Evolutionary conservation across 257 asterid species (phyloP).

Genomic region (Plectranthus barbatus): DNA sequence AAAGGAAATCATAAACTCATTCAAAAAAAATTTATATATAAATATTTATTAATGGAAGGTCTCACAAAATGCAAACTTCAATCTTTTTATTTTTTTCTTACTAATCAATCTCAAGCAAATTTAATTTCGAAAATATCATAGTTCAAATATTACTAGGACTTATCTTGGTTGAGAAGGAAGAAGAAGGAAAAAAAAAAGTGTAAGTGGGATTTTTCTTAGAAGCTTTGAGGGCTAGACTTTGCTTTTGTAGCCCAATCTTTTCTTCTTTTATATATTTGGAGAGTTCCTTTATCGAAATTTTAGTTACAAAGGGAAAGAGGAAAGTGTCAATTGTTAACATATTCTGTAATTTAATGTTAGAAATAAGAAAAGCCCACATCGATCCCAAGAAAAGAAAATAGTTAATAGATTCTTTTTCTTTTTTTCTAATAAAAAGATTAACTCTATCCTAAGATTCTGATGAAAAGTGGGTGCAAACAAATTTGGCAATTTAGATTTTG

Average conservation of each 20-base stretch:
- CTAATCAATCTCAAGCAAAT: too few relatives aligned
- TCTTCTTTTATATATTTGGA: not conserved
- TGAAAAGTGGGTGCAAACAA: too few relatives aligned
- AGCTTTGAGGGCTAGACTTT: conserved; percentile 15
- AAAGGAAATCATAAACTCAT: too few relatives aligned
- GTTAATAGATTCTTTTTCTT: not conserved
- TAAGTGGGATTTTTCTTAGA: not conserved
- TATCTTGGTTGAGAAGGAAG: conserved; percentile 14
- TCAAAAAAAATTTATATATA: too few relatives aligned
- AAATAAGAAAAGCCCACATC: not conserved
- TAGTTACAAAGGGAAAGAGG: not conserved
- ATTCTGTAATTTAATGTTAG: not conserved
- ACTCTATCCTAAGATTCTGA: too few relatives aligned
- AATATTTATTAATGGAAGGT: too few relatives aligned
- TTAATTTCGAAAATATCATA: too few relatives aligned
- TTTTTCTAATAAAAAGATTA: too few relatives aligned
- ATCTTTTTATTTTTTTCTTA: too few relatives aligned
- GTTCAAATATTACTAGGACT: not conserved
- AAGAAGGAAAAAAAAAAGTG: not conserved
- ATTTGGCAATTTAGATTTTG: too few relatives aligned
- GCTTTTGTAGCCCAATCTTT: not conserved
- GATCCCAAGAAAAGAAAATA: not conserved
- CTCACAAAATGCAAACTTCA: too few relatives aligned
- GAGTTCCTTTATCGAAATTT: not conserved
- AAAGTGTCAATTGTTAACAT: not conserved